Percentiles rank a stretch among this genome's conserved stretches.
Conservation (phyloP, 495 filamentous ascomycete genomes). For the Podospora conica region DNA sequence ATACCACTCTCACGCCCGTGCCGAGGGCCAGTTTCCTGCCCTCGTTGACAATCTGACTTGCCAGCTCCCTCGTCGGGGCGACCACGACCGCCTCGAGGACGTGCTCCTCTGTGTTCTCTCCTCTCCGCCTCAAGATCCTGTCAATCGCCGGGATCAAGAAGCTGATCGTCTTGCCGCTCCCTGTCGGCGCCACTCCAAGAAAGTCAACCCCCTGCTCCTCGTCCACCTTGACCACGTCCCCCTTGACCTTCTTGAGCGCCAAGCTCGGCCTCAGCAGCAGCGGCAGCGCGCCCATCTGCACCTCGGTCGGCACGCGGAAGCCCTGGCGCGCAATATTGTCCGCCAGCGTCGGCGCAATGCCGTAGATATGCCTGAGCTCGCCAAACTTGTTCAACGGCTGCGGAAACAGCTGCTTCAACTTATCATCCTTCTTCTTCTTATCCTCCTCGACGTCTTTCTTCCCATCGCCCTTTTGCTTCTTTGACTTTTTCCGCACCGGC, state of each 20-base stretch:
- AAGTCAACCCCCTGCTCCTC: constrained; percentile 53
- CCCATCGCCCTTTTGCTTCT: constrained; percentile 36
- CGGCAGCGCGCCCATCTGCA: constrained; percentile 82
- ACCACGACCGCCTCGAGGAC: constrained; percentile 66
- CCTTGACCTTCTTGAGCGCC: constrained; percentile 30
- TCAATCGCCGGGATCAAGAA: constrained; percentile 86
- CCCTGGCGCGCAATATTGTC: constrained; percentile 79
- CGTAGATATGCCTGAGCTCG: constrained; percentile 62
- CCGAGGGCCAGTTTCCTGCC: constrained; percentile 71
- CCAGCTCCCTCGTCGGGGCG: constrained; percentile 89
- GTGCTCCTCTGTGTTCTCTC: constrained; percentile 38
- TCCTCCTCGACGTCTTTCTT: constrained; percentile 33
- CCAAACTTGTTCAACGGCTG: constrained; percentile 74
- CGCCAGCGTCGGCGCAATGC: constrained; percentile 60
- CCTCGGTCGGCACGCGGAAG: constrained; percentile 82
- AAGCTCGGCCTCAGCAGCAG: constrained; percentile 55
- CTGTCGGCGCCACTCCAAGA: constrained; percentile 84
- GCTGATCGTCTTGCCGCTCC: constrained; percentile 93
- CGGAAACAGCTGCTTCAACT: constrained; percentile 54
- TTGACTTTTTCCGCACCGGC: constrained; percentile 25
- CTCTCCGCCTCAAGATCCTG: constrained; percentile 51
- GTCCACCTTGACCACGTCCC: constrained; percentile 22
- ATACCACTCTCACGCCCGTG: constrained; percentile 71
- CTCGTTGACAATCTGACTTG: constrained; percentile 87
- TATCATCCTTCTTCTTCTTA: constrained; percentile 40